These are phyloP conservation scores for Myxozyma udenii DNA, from an alignment of 805 yeast genomes.

Conservation along the genomic window DNA sequence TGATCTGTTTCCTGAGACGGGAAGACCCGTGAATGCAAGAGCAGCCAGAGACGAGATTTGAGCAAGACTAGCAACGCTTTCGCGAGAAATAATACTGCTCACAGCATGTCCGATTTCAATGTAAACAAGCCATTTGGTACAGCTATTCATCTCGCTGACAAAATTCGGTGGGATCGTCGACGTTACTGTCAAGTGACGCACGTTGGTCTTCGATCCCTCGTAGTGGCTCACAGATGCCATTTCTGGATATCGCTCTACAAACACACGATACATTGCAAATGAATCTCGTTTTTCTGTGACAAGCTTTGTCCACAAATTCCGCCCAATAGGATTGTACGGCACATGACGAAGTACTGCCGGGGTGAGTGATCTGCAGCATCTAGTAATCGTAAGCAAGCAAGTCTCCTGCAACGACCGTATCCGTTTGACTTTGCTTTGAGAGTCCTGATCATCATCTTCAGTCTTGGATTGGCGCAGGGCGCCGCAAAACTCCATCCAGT, in stretches of 20 bases:
- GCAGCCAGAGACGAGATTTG: constrained; percentile 7
- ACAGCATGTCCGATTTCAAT: constrained; percentile 3
- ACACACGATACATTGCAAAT: background rate
- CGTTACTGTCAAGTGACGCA: background rate
- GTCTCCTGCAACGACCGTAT: too few relatives aligned
- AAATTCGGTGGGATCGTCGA: background rate
- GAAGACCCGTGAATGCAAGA: background rate
- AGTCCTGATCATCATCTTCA: too few relatives aligned
- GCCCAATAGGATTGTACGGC: constrained; percentile 2
- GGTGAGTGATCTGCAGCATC: background rate
- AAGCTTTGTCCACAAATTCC: background rate
- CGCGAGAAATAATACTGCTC: background rate
- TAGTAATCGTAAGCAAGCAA: too few relatives aligned
- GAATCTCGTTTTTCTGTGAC: background rate
- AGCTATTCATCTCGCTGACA: background rate
- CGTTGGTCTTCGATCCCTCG: background rate
- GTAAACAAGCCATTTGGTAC: constrained; percentile 1
- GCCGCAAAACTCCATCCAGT: background rate
- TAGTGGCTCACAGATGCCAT: background rate
- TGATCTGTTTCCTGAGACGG: background rate
- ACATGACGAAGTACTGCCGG: background rate
- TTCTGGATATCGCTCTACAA: constrained; percentile 5
- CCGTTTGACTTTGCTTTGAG: too few relatives aligned
- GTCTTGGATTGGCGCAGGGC: too few relatives aligned
- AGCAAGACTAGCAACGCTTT: background rate